Base-by-base conservation (phyloP, 495 filamentous ascomycete species). In the Stereocaulon alpinum region DNA sequence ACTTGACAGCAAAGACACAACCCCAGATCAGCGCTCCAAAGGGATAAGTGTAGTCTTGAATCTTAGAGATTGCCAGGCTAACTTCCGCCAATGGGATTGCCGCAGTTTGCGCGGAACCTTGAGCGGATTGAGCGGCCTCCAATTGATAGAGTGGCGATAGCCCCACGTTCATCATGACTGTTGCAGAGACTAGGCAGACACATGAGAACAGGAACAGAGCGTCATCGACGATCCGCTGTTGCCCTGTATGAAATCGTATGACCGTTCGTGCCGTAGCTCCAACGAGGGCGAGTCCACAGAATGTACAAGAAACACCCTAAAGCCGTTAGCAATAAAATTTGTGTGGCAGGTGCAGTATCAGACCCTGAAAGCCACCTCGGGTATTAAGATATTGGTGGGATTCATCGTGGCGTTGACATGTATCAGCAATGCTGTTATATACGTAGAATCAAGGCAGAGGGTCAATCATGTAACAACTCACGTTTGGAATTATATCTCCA, bases 1-100 rank as follows among this genome's bases (percentile, higher is more conserved):
- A 43, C 49, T 72, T 72, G 62, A 72, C 63, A 18, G 53, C 41
- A 45, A 62, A 68, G 0, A 61, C 48, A 10, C 64, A 49, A 20
- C 27, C 18, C 60, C 60, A 58, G 40, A 58, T 58, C 1, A 62
- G 54, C 17, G 45, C 27, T 7, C 53, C 60, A 32, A 62, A 62
- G 22, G 53, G 29, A 30, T 58, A 62, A 17, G 60, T 49, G n/a
- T 57, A 40, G 11, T 40, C 29, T 41, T 62, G 54, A 2, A 62
- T 44, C 54, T 58, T 62, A 9, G 44, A 22, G 5, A 62, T 29
- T 3, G 44, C 43, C 30, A 17, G 27, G 43, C 22, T 50, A 30
- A 62, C 40, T 5, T 44, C n/a, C 29, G 57, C 18, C 14, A 57
- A 14, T 0, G 60, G 55, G 43, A 51, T 41, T 15, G 15, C 34